Base-by-base conservation (phyloP, 2,329 filamentous ascomycete genomes). In the Ceratocystis papillata region DNA sequence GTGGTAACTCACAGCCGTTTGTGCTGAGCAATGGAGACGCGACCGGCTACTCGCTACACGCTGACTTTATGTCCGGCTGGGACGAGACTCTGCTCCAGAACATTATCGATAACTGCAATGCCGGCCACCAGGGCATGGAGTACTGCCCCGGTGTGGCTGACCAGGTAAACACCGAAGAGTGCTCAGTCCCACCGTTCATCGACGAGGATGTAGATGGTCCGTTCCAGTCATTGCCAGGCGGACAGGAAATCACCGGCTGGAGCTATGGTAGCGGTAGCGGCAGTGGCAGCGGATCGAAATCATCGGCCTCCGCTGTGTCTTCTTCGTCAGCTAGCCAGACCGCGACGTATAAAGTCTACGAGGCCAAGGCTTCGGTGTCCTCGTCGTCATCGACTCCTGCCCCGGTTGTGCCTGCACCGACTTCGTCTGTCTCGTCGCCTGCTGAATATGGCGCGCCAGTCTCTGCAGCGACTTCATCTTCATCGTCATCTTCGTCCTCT, bases 21-120 rank as follows among this genome's bases (percentile, higher is more conserved):
- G 83, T 89, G 65, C 81, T 88, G 55, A 78, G 86, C 69, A 85
- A 85, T 72, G 87, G 87, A 57, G 87, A 91, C 67, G 77, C 79
- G 22, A 88, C 87, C 10, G 88, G 87, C 66, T 89, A 83, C 76
- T 83, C 83, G 70, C 81, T 81, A 68, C 87, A 90, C 75, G 87
- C 80, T 61, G 87, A 91, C 74, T 90, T 91, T 76, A 75, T 88
- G 69, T 83, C 87, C 69, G 87, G 83, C 17, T 91, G 88, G 88
- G 83, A 90, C 70, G 78, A 82, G 68, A 74, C 77, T 33, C 79
- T 81, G 59, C 83, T 89, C 62, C 84, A 87, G 74, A 78, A 81
- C 68, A 87, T 88, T 69, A 84, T 89, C 70, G 79, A 87, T 72
- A 82, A 78, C 63, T 90, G 88, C 77, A 77, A 85, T 70, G 81